Percentiles rank a stretch among this genome's conserved stretches.
phyloP scores from a whole-genome alignment of 257 asterid genomes.

The Thymus quinquecostatus region DNA sequence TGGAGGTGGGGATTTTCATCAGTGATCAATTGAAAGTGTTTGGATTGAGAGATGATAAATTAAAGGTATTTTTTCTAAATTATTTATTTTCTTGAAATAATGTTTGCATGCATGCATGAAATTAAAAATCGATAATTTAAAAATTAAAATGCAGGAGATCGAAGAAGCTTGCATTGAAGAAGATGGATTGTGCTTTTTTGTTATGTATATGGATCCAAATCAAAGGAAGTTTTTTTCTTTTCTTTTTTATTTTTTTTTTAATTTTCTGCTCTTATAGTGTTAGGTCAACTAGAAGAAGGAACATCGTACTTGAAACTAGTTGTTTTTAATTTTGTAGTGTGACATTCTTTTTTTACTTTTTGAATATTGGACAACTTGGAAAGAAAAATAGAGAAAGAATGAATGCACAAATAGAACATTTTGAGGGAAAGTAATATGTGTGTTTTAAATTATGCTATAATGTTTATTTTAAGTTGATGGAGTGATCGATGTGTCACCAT shows the following conservation, averaged over 20 bases:
- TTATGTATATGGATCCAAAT: conserved; percentile 17
- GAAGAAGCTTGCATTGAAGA: conserved; percentile 10
- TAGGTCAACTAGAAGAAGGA: conserved; percentile 31
- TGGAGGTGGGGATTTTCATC: conserved; percentile 52
- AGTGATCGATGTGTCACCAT: neutral
- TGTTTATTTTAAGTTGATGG: neutral
- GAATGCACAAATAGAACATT: neutral
- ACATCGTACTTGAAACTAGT: conserved; percentile 26
- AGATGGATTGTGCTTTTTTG: conserved; percentile 21
- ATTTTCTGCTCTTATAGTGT: conserved; percentile 17
- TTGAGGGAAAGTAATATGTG: neutral
- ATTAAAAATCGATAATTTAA: neutral
- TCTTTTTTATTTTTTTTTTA: neutral
- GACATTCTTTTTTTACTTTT: conserved; percentile 21
- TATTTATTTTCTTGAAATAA: too few relatives aligned
- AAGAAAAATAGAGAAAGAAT: neutral
- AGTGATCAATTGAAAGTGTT: conserved; percentile 32
- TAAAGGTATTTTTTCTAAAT: neutral
- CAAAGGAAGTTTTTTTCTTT: conserved; percentile 2
- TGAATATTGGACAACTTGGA: conserved; percentile 17
- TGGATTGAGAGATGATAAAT: neutral
- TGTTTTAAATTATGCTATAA: neutral
- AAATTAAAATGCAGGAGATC: conserved; percentile 22
- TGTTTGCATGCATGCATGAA: too few relatives aligned
- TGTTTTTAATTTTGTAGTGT: conserved; percentile 38